phyloP scores from a whole-genome alignment of 129 eudicot genomes.

The Escallonia rubra region DNA sequence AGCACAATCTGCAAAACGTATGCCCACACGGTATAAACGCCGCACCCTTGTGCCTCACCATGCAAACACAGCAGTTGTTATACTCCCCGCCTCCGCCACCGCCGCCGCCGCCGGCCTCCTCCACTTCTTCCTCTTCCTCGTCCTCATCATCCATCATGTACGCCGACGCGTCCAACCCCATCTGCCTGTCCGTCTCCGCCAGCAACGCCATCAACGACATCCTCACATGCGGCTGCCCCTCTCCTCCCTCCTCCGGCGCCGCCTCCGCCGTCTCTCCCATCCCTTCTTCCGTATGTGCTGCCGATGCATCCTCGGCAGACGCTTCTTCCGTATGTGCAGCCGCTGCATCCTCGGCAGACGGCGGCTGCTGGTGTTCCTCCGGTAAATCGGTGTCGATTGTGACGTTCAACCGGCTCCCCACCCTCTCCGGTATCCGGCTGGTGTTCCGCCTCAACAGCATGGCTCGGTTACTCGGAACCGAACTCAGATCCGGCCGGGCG shows the following conservation, averaged over 20 bases:
- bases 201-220: conserved; percentile 80
- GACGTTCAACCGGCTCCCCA: conserved; percentile 4
- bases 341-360: too few species aligned
- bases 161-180: conserved; percentile 46
- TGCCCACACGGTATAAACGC: conserved; percentile 96
- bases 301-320: too few species aligned
- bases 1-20: conserved; percentile 84
- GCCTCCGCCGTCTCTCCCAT: conserved; percentile 10
- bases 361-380: conserved; percentile 4
- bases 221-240: conserved; percentile 36
- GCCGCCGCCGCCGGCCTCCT: conserved; percentile 8
- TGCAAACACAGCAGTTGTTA: conserved; percentile 73
- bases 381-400: not conserved
- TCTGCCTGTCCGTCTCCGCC: conserved; percentile 53
- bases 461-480: not conserved
- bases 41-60: conserved; percentile 89
- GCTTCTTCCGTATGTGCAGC: conserved; percentile 8
- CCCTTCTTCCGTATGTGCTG: conserved; percentile 7
- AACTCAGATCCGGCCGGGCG: not conserved
- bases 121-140: conserved; percentile 33
- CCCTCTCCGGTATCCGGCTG: conserved; percentile 4
- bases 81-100: conserved; percentile 34
- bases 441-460: conserved; percentile 1
- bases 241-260: conserved; percentile 21
- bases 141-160: conserved; percentile 36